Conservation (phyloP, 2,329 filamentous ascomycete species). For the Lecanosticta acicola region DNA sequence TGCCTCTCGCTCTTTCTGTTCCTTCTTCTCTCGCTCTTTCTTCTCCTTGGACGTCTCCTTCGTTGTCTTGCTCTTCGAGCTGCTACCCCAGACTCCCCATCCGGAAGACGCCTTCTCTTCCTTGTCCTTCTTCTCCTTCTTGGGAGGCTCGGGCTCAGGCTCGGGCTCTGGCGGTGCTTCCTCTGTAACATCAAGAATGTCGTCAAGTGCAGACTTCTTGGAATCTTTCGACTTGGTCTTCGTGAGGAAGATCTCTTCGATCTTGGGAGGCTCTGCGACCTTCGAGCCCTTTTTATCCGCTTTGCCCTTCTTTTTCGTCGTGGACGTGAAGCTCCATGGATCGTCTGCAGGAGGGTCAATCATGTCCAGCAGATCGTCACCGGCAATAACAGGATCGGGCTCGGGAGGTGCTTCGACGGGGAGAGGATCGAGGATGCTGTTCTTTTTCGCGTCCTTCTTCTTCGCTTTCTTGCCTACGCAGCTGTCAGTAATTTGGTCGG, state of each 20-base stretch:
- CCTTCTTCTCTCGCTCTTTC: conserved; percentile 35
- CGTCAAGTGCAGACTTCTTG: conserved; percentile 27
- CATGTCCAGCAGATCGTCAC: conserved; percentile 19
- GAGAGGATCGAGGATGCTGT: conserved; percentile 10
- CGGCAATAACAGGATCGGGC: conserved; percentile 40
- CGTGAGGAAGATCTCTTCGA: conserved; percentile 27
- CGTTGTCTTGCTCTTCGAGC: conserved; percentile 35
- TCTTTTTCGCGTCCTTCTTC: conserved; percentile 50
- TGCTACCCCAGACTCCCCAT: conserved; percentile 30
- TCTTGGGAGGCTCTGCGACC: conserved; percentile 24
- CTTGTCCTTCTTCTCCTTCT: conserved; percentile 39
- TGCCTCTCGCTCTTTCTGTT: conserved; percentile 43
- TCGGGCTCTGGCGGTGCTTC: conserved; percentile 20
- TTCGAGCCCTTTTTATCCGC: conserved; percentile 29
- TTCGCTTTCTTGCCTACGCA: conserved; percentile 43
- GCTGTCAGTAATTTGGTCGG: not conserved
- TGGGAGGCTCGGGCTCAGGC: conserved; percentile 25
- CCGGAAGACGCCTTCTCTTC: conserved; percentile 36
- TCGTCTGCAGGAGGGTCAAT: conserved; percentile 23
- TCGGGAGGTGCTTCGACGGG: conserved; percentile 34
- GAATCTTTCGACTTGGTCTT: conserved; percentile 33
- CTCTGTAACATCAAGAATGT: conserved; percentile 21
- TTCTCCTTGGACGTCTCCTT: conserved; percentile 29
- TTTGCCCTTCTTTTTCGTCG: conserved; percentile 36
- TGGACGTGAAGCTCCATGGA: conserved; percentile 25